A percentile compares a stretch with the other conserved stretches of the same genome.
Conservation (phyloP, 1,284 basidiomycete genomes). For the Ceraceosorus guamensis region DNA sequence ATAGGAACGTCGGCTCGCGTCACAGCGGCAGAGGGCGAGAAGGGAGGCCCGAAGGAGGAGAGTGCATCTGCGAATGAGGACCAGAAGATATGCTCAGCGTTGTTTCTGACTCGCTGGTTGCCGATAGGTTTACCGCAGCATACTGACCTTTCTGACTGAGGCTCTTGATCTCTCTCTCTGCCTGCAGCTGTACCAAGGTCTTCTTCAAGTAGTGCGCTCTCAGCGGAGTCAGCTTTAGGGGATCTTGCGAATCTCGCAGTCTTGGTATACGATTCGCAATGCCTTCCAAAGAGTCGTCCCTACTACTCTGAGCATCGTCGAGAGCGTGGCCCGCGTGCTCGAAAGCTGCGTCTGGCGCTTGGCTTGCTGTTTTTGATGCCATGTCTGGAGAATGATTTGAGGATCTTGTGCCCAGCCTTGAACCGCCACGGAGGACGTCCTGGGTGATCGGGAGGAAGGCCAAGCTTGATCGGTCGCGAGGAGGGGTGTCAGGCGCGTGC, state of each 20-base stretch:
- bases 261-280: conserved; percentile 12
- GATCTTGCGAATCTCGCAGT: conserved; percentile 15
- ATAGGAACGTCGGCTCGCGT: conserved; percentile 32
- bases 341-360: conserved; percentile 1
- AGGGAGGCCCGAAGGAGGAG: conserved; percentile 45
- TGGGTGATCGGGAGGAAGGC: too few species aligned
- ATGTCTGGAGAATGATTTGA: too few species aligned
- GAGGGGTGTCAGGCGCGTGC: too few species aligned
- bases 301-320: too few species aligned
- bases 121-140: background rate
- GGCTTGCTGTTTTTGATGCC: too few species aligned
- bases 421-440: too few species aligned
- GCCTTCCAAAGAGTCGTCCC: conserved; percentile 3
- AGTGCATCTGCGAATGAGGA: conserved; percentile 26
- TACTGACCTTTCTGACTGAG: conserved; percentile 22
- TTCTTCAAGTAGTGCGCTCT: conserved; percentile 94
- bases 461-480: too few species aligned
- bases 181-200: conserved; percentile 76
- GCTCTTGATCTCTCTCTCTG: conserved; percentile 53
- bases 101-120: too few species aligned
- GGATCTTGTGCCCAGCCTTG: too few species aligned
- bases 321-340: background rate
- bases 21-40: conserved; percentile 24
- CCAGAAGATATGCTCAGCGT: background rate
- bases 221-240: conserved; percentile 62